phyloP scores from a whole-genome alignment of 2,329 filamentous ascomycete species.

The Arachnopeziza araneosa region DNA sequence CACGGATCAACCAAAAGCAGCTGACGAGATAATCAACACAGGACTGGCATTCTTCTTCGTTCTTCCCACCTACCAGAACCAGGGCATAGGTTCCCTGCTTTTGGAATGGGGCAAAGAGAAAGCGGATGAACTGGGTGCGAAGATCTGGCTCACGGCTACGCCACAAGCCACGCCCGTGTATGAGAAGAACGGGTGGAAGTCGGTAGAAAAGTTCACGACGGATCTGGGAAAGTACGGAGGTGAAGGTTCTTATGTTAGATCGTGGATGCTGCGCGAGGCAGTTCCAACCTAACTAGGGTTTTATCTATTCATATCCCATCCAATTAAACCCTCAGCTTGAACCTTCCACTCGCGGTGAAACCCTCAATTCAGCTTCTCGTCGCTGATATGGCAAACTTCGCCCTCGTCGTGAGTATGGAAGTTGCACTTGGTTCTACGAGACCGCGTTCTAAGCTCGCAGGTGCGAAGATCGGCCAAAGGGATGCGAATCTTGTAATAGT shows the following conservation, averaged over 20 bases:
- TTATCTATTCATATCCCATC: too few relatives aligned
- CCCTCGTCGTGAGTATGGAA: too few relatives aligned
- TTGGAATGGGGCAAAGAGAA: constrained; percentile 25
- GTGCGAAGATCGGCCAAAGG: too few relatives aligned
- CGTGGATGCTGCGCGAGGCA: background rate
- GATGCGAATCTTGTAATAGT: too few relatives aligned
- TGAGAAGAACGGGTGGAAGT: constrained; percentile 25
- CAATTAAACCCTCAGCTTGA: too few relatives aligned
- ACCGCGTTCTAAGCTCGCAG: too few relatives aligned
- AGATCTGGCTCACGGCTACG: constrained; percentile 25
- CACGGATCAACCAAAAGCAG: background rate
- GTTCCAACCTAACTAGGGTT: too few relatives aligned
- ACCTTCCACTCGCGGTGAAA: too few relatives aligned
- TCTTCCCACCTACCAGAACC: constrained; percentile 24
- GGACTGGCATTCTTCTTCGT: constrained; percentile 23
- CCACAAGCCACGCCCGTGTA: constrained; percentile 12
- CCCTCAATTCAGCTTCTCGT: too few relatives aligned
- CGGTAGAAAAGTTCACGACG: constrained; percentile 19
- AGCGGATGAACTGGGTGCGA: constrained; percentile 24
- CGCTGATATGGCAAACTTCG: too few relatives aligned
- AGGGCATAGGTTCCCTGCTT: constrained; percentile 22
- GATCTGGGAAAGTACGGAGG: constrained; percentile 16
- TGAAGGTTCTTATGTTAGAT: constrained; percentile 8
- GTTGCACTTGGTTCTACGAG: too few relatives aligned
- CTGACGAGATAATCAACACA: background rate